Conservation (phyloP, 2,329 filamentous ascomycete species). For the Nigrospora oryzae region DNA sequence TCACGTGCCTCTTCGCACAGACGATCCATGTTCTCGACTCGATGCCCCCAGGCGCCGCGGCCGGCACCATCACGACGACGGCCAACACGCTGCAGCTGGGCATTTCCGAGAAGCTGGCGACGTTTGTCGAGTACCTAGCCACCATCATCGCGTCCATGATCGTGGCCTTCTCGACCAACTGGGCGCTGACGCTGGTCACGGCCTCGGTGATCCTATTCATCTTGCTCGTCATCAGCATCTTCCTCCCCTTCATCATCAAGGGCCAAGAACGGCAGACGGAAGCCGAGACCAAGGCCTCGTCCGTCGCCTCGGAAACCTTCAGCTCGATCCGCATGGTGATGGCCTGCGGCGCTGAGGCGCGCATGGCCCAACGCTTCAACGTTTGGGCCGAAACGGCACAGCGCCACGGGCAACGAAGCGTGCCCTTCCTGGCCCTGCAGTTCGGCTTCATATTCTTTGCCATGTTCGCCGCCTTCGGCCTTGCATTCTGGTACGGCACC, state of each 20-base stretch:
- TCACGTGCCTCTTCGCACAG: constrained; percentile 55
- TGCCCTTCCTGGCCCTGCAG: constrained; percentile 43
- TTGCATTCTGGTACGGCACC: constrained; percentile 57
- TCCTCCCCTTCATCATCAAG: constrained; percentile 49
- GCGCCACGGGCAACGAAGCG: constrained; percentile 35
- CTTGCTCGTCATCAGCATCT: constrained; percentile 32
- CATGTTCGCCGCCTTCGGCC: constrained; percentile 41
- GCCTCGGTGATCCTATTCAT: constrained; percentile 49
- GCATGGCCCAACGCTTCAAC: constrained; percentile 43
- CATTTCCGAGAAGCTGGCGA: constrained; percentile 54
- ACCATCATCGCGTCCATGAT: constrained; percentile 44
- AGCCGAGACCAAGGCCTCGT: constrained; percentile 48
- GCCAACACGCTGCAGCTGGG: constrained; percentile 57
- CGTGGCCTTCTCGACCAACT: constrained; percentile 48
- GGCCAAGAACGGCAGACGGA: constrained; percentile 34
- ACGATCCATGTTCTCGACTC: constrained; percentile 61
- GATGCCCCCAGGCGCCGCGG: constrained; percentile 52
- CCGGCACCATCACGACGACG: constrained; percentile 54
- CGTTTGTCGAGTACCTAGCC: constrained; percentile 45
- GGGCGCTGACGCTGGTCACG: constrained; percentile 52
- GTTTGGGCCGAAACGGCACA: constrained; percentile 46
- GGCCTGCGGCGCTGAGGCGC: constrained; percentile 52
- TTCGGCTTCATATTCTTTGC: constrained; percentile 49
- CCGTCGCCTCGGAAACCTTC: constrained; percentile 54
- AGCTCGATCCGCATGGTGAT: constrained; percentile 52